phyloP scores from a whole-genome alignment of 805 yeast species.

The Myxozyma neglecta region DNA sequence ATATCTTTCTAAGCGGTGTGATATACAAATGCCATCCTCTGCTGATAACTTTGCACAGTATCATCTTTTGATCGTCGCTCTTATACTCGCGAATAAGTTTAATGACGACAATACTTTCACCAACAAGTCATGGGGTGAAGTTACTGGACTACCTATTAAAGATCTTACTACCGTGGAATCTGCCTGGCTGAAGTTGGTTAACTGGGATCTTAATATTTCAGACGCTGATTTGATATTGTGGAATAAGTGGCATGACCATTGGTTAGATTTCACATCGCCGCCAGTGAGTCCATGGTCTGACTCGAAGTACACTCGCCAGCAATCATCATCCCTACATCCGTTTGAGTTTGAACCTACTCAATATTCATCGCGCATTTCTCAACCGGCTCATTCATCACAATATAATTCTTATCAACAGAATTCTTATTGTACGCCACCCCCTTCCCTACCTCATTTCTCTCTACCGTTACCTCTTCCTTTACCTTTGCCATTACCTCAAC shows the following conservation, averaged over 20 bases:
- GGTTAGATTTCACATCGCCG: constrained; percentile 40
- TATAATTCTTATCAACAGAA: too few species aligned
- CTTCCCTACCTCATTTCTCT: too few species aligned
- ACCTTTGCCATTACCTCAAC: too few species aligned
- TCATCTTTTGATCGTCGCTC: constrained; percentile 61
- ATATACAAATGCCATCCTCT: constrained; percentile 29
- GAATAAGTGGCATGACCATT: constrained; percentile 39
- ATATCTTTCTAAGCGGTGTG: constrained; percentile 66
- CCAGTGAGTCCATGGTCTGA: constrained; percentile 42
- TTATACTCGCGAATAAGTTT: constrained; percentile 86
- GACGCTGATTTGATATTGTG: constrained; percentile 39
- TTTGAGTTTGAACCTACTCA: constrained; percentile 56
- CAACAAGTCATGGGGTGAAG: constrained; percentile 92
- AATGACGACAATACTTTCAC: constrained; percentile 96
- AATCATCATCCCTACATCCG: constrained; percentile 63
- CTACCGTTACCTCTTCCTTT: too few species aligned
- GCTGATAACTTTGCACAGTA: constrained; percentile 43
- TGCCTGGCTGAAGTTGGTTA: constrained; percentile 61
- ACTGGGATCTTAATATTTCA: constrained; percentile 57
- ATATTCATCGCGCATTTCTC: too few species aligned
- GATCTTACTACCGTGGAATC: constrained; percentile 68
- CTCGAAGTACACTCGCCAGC: neutral
- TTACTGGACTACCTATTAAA: constrained; percentile 73
- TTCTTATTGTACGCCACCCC: too few species aligned
- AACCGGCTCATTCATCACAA: too few species aligned